phyloP scores from a whole-genome alignment of 768 basidiomycete genomes.

The Lentinula aciculospora region DNA sequence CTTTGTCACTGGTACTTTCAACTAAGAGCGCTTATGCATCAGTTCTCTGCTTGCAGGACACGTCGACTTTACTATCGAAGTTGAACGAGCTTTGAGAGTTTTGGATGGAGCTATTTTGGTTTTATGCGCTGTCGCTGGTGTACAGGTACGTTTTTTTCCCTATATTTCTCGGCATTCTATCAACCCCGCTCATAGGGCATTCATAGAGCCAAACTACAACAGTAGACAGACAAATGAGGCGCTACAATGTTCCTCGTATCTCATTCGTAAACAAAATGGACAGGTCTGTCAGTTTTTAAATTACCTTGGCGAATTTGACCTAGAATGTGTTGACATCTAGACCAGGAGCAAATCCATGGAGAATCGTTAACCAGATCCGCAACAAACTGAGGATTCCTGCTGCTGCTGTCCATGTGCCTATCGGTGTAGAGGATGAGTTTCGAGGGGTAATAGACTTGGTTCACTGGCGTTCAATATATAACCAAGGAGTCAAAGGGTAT shows the following conservation, averaged over 20 bases:
- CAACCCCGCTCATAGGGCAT: not conserved
- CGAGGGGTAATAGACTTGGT: slow-evolving; percentile 92
- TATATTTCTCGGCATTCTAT: not conserved
- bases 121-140: slow-evolving; percentile 94
- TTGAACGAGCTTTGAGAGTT: slow-evolving; percentile 93
- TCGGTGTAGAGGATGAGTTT: slow-evolving; percentile 83
- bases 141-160: slow-evolving; percentile 52
- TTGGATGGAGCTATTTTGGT: slow-evolving; percentile 96
- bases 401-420: slow-evolving; percentile 94
- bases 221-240: slow-evolving; percentile 97
- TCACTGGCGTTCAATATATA: slow-evolving; percentile 91
- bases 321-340: slow-evolving; percentile 28
- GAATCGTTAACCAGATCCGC: slow-evolving; percentile 88
- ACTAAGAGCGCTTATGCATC: not conserved
- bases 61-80: slow-evolving; percentile 99
- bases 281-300: slow-evolving; percentile 33
- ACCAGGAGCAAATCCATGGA: slow-evolving; percentile 96
- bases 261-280: slow-evolving; percentile 91
- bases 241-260: slow-evolving; percentile 92
- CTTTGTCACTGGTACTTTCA: not conserved
- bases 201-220: slow-evolving; percentile 97
- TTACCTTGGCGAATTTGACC: not conserved
- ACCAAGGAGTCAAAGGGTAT: slow-evolving; percentile 92
- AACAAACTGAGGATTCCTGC: slow-evolving; percentile 88
- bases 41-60: slow-evolving; percentile 62